Conservation (phyloP, 2,329 filamentous ascomycete genomes). For the Penicillium sp. region DNA sequence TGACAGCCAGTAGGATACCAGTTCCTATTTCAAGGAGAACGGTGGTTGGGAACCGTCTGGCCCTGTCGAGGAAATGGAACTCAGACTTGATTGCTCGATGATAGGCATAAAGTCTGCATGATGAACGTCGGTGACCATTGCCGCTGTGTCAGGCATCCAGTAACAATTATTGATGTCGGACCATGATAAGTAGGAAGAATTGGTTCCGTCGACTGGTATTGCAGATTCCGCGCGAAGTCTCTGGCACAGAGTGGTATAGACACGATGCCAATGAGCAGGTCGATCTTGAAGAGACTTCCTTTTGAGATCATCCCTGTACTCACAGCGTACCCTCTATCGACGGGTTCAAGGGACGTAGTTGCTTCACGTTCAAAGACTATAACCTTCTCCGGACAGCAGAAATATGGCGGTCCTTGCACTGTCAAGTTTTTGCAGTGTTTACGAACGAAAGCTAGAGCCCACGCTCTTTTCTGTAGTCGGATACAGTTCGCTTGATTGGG, state of each 20-base stretch:
- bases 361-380: slow-evolving; percentile 18
- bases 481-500: slow-evolving; percentile 7
- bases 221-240: not conserved
- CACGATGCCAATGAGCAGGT: slow-evolving; percentile 3
- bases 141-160: slow-evolving; percentile 12
- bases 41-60: slow-evolving; percentile 14
- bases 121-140: slow-evolving; percentile 18
- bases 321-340: not conserved
- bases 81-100: slow-evolving; percentile 7
- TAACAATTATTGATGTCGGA: slow-evolving; percentile 10
- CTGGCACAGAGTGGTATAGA: slow-evolving; percentile 8
- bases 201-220: slow-evolving; percentile 2
- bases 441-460: not conserved
- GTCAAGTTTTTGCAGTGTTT: not conserved
- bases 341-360: slow-evolving; percentile 1
- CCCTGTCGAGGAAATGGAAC: slow-evolving; percentile 4
- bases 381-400: slow-evolving; percentile 7
- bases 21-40: slow-evolving; percentile 25
- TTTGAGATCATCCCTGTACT: too few species aligned
- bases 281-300: too few species aligned
- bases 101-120: slow-evolving; percentile 10
- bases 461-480: slow-evolving; percentile 7
- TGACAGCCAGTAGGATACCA: slow-evolving; percentile 21
- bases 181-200: slow-evolving; percentile 9
- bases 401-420: slow-evolving; percentile 11